phyloP scores from a whole-genome alignment of 306 rosid species.

The Ormosia emarginata region DNA sequence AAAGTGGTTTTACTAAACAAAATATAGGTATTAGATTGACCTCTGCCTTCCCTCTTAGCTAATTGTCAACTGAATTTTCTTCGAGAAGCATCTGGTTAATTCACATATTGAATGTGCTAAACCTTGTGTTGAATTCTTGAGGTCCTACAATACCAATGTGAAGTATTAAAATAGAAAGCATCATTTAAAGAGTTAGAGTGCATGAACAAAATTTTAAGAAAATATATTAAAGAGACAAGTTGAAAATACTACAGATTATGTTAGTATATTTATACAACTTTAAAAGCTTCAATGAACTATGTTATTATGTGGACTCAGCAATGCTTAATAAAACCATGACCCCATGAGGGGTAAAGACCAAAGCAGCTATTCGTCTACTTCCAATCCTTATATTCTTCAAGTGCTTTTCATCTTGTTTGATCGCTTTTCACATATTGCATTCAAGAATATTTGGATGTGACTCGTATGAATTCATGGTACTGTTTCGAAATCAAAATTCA shows the following conservation, averaged over 20 bases:
- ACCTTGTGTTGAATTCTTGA: slow-evolving; percentile 23
- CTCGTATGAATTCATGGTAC: no score
- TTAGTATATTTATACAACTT: background rate
- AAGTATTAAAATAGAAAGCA: background rate
- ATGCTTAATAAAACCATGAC: slow-evolving; percentile 5
- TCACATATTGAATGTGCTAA: slow-evolving; percentile 23
- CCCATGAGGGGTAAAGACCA: background rate
- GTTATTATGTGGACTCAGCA: background rate
- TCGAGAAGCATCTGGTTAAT: background rate
- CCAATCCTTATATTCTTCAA: background rate
- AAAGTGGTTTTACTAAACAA: no score
- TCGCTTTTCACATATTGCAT: background rate
- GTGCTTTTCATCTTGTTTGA: background rate
- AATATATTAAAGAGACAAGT: background rate
- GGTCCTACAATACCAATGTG: slow-evolving; percentile 30
- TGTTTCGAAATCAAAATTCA: no score
- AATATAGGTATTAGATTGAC: background rate
- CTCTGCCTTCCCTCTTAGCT: background rate
- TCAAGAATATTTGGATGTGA: no score
- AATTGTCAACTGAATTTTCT: slow-evolving; percentile 25
- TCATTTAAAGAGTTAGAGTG: background rate
- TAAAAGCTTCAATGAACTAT: background rate
- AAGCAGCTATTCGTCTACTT: background rate
- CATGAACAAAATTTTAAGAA: background rate
- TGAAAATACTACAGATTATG: background rate